Percentiles rank a stretch among this genome's conserved stretches.
Conservation (phyloP, 306 rosid genomes). For the Castanospermum australe region DNA sequence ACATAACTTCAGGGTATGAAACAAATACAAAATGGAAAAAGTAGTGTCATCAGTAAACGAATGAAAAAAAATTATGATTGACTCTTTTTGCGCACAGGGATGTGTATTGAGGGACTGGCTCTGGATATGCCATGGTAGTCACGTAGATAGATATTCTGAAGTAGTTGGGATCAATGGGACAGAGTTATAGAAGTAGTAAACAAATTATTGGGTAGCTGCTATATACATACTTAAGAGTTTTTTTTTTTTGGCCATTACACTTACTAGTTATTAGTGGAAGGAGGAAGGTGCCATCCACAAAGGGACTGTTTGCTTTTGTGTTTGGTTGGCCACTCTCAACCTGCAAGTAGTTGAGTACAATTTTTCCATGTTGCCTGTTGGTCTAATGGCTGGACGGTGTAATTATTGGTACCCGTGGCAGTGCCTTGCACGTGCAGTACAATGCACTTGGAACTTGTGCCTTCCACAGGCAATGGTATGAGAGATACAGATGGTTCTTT, state of each 20-base stretch:
- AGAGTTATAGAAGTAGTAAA: not conserved
- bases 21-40: not conserved
- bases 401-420: conserved; percentile 29
- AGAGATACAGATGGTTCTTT: conserved; percentile 19
- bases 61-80: not conserved
- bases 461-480: conserved; percentile 8
- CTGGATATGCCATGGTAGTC: conserved; percentile 10
- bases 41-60: not conserved
- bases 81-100: not conserved
- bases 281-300: conserved; percentile 24
- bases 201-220: conserved; percentile 1
- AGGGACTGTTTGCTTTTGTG: conserved; percentile 19
- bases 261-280: conserved; percentile 3
- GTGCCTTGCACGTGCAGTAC: conserved; percentile 34
- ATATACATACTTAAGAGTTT: not conserved
- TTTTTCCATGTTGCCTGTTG: conserved; percentile 56
- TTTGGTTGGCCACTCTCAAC: not conserved
- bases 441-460: conserved; percentile 22
- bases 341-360: not conserved
- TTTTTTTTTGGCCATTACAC: not conserved
- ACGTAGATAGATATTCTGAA: not conserved
- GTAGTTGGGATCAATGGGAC: conserved; percentile 11
- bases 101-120: not conserved
- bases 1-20: not conserved
- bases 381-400: conserved; percentile 44